These are phyloP conservation scores for Nymphaea thermarum DNA, from an alignment of 164 flowering plant species.

Conservation along the genomic window DNA sequence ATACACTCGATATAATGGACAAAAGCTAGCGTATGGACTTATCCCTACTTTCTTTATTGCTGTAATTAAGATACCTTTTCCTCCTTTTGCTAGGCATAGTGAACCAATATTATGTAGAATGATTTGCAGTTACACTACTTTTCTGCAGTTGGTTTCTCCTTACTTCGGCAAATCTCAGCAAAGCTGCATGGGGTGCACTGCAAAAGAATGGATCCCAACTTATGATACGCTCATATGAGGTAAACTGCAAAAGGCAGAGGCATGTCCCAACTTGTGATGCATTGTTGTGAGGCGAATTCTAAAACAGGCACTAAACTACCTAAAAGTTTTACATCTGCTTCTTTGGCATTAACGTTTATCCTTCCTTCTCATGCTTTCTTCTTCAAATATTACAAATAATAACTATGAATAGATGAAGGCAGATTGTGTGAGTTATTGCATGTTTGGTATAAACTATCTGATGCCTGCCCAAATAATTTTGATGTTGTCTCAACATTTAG, in stretches of 20 bases:
- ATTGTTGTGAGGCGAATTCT: constrained; percentile 76
- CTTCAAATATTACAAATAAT: too few species aligned
- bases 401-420: too few species aligned
- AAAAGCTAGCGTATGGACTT: constrained; percentile 78
- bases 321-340: too few species aligned
- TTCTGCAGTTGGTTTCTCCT: constrained; percentile 80
- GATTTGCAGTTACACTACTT: not conserved
- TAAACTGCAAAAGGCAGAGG: constrained; percentile 6
- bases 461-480: too few species aligned
- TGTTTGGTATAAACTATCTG: too few species aligned
- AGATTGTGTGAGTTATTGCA: not conserved
- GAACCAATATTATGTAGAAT: not conserved
- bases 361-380: too few species aligned
- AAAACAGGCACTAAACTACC: too few species aligned
- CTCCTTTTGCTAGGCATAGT: not conserved
- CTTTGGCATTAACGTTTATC: too few species aligned
- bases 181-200: constrained; percentile 99
- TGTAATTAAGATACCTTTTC: not conserved
- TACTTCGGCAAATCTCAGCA: constrained; percentile 94
- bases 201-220: constrained; percentile 91
- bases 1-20: constrained; percentile 81
- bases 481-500: too few species aligned
- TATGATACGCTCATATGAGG: constrained; percentile 99
- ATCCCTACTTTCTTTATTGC: constrained; percentile 1
- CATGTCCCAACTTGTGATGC: constrained; percentile 85